Base-by-base conservation (phyloP, 2,329 filamentous ascomycete species). In the Emmonsia crescens region DNA sequence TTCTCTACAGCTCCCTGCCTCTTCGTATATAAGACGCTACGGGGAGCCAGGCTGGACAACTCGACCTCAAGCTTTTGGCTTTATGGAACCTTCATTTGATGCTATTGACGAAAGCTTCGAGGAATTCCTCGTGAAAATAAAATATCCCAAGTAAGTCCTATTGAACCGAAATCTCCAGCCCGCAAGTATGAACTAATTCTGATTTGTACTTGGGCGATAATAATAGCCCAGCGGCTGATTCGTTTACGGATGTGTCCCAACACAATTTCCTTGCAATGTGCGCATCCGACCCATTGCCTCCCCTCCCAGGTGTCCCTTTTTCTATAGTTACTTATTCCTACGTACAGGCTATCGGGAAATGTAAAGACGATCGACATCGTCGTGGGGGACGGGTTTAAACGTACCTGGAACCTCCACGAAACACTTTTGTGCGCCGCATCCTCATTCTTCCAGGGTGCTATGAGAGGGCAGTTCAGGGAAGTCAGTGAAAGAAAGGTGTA, bases 211-310 rank as follows among this genome's bases (percentile, higher is more conserved):
- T 36, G 5, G 5, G 21, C 40, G 40, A 57, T 49, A 49, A 24
- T n/a, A 52, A 33, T 33, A 57, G 16, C n/a, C 9, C 49, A 14
- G 21, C 55, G 19, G 12, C 3, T 49, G 29, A 9, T 38, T 24
- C 14, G 38, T 27, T 55, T 46, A 21, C 42, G n/a, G 33, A 38
- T 38, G 33, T 62, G 10, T 52, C 16, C 46, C 3, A 52, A 14
- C 9, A 57, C 1, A 64, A 63, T 57, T 60, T 55, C 10, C 60
- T 66, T 44, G 27, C 46, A 19, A 33, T 62, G 63, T 63, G 21
- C 61, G 60, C 49, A 3, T 36, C 14, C 4, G n/a, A 31, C 9
- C 9, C 14, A n/a, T 33, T 42, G 24, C 38, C 21, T 14, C 16
- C 8, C 10, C 46, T 64, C 27, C 21, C 6, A 33, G n/a, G 8